A percentile compares a stretch with the other conserved stretches of the same genome.
Evolutionary conservation across 2,329 filamentous ascomycete genomes (phyloP).

Genomic region (Nigrospora oryzae): DNA sequence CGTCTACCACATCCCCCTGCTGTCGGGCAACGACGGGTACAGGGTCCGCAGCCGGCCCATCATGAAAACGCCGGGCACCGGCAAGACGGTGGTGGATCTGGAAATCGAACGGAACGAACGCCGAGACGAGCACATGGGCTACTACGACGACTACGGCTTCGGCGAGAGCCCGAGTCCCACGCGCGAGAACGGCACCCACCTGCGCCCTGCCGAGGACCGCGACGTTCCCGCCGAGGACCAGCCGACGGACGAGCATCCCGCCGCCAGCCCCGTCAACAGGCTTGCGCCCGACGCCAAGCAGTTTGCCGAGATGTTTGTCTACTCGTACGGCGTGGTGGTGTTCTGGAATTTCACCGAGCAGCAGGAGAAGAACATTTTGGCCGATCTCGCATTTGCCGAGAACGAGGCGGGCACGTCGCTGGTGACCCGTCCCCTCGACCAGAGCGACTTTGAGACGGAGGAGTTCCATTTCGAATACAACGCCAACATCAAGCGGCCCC

Average conservation of each 20-base stretch:
- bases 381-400: conserved; percentile 84
- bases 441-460: conserved; percentile 93
- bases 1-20: conserved; percentile 84
- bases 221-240: neutral
- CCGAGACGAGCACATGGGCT: conserved; percentile 84
- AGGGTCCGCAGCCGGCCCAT: conserved; percentile 84
- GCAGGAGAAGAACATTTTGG: conserved; percentile 93
- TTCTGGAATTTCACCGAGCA: conserved; percentile 98
- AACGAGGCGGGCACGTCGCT: conserved; percentile 57
- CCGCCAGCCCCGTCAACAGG: conserved; percentile 36
- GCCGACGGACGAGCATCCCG: neutral
- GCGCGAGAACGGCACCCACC: conserved; percentile 13
- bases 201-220: conserved; percentile 20
- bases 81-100: conserved; percentile 85
- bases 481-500: conserved; percentile 71
- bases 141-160: conserved; percentile 68
- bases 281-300: conserved; percentile 64
- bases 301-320: conserved; percentile 94
- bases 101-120: conserved; percentile 93
- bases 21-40: conserved; percentile 81
- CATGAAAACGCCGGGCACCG: conserved; percentile 79
- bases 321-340: conserved; percentile 92
- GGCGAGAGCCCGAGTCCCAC: conserved; percentile 26
- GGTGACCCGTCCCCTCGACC: conserved; percentile 69
- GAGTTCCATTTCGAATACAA: conserved; percentile 99